phyloP scores from a whole-genome alignment of 2,329 filamentous ascomycete genomes.

The Monosporascus sp. region DNA sequence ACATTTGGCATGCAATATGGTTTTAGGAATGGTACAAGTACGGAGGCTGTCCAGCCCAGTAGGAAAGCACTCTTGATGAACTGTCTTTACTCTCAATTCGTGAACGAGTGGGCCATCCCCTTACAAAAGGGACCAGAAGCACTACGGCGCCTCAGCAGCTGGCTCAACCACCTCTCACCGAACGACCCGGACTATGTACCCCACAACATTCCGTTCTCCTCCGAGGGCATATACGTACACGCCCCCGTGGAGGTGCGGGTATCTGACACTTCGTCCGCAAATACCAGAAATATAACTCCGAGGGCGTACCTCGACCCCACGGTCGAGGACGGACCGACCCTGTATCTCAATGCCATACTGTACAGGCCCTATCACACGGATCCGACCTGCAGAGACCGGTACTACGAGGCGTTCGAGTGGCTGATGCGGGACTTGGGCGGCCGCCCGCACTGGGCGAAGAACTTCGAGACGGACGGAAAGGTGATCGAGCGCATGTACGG shows the following conservation, averaged over 20 bases:
- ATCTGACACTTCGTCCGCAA: slow-evolving; percentile 57
- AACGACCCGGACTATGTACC: slow-evolving; percentile 60
- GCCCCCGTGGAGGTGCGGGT: slow-evolving; percentile 91
- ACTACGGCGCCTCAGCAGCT: slow-evolving; percentile 74
- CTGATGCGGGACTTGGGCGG: slow-evolving; percentile 82
- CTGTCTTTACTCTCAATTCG: slow-evolving; percentile 96
- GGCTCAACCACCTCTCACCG: slow-evolving; percentile 64
- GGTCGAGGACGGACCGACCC: slow-evolving; percentile 60
- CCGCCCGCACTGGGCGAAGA: slow-evolving; percentile 89
- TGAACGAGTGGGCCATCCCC: slow-evolving; percentile 96
- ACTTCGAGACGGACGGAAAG: slow-evolving; percentile 60
- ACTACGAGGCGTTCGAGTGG: slow-evolving; percentile 88
- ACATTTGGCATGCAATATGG: slow-evolving; percentile 98
- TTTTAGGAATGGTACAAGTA: slow-evolving; percentile 65
- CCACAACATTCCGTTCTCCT: slow-evolving; percentile 73
- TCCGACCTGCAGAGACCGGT: slow-evolving; percentile 69
- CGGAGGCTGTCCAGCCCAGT: slow-evolving; percentile 73
- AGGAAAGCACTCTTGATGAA: slow-evolving; percentile 86
- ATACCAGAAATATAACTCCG: slow-evolving; percentile 13
- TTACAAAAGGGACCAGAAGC: slow-evolving; percentile 83
- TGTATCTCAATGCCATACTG: slow-evolving; percentile 87
- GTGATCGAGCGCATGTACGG: slow-evolving; percentile 68
- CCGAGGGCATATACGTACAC: slow-evolving; percentile 76
- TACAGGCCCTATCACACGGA: slow-evolving; percentile 78
- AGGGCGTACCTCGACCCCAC: slow-evolving; percentile 66